phyloP scores from a whole-genome alignment of 345 rosid genomes.

The Hypericum androsaemum region DNA sequence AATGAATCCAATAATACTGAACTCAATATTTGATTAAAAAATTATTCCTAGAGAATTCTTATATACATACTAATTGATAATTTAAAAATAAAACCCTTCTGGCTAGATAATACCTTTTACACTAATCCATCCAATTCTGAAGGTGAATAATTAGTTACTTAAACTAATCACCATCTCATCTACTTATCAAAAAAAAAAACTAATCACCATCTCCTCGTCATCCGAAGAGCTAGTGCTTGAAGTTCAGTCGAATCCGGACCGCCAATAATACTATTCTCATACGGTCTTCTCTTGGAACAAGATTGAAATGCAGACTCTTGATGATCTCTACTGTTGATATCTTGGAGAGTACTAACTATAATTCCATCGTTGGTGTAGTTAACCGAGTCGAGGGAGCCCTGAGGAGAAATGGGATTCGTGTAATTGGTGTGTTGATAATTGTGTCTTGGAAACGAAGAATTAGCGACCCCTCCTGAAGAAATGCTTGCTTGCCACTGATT shows the following conservation, averaged over 20 bases:
- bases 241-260: slow-evolving; percentile 56
- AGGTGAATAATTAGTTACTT: too few species aligned
- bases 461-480: slow-evolving; percentile 5
- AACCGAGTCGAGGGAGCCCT: slow-evolving; percentile 58
- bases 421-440: slow-evolving; percentile 14
- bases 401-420: slow-evolving; percentile 55
- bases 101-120: too few species aligned
- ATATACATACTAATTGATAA: too few species aligned
- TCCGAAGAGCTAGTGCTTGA: slow-evolving; percentile 73
- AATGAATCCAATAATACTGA: too few species aligned
- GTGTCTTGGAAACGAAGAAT: slow-evolving; percentile 15
- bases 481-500: slow-evolving; percentile 32
- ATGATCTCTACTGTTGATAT: slow-evolving; percentile 27
- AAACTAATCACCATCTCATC: slow-evolving; percentile 22
- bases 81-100: too few species aligned
- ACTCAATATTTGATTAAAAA: too few species aligned
- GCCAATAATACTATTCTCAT: slow-evolving; percentile 6
- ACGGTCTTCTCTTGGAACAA: slow-evolving; percentile 34
- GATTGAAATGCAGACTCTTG: slow-evolving; percentile 27
- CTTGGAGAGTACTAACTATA: slow-evolving; percentile 16
- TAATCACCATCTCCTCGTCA: slow-evolving; percentile 54
- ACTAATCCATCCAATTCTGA: too few species aligned
- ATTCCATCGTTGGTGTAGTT: slow-evolving; percentile 25
- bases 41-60: too few species aligned
- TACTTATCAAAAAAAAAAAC: too few species aligned